These are phyloP conservation scores for Rhodotorula diobovata DNA, from an alignment of 768 basidiomycete species.

Conservation along the genomic window DNA sequence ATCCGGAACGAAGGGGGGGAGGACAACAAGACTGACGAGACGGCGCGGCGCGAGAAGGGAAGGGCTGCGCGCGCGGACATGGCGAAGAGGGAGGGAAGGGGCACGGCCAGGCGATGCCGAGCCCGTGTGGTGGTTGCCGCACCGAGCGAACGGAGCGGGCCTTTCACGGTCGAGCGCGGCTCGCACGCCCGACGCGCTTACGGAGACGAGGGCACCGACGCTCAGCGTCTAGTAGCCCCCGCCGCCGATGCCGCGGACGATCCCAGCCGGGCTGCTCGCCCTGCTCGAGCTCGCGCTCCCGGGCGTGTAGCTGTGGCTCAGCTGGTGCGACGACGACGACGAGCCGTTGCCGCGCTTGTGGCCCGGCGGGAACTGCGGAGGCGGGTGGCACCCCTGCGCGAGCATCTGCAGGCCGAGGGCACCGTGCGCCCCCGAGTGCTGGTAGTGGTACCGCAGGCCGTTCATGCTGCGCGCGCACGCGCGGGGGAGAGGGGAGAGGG, in stretches of 20 bases:
- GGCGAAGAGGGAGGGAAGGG: background rate
- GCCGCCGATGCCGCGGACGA: background rate
- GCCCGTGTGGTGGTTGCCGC: too few species aligned
- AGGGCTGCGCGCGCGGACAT: too few species aligned
- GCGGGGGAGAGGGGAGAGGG: too few species aligned
- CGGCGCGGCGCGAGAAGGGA: too few species aligned
- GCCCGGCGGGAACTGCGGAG: slow-evolving; percentile 38
- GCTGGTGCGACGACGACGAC: slow-evolving; percentile 8
- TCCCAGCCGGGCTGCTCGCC: slow-evolving; percentile 9
- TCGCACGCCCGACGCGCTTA: too few species aligned
- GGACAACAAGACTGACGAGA: background rate
- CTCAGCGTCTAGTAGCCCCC: background rate
- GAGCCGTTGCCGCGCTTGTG: slow-evolving; percentile 25
- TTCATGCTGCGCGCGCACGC: slow-evolving; percentile 60
- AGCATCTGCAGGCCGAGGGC: slow-evolving; percentile 78
- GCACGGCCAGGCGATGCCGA: too few species aligned
- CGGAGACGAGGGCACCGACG: background rate
- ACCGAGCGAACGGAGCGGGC: background rate
- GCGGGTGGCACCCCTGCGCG: slow-evolving; percentile 37
- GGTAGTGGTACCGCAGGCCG: slow-evolving; percentile 90
- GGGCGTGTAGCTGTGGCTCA: slow-evolving; percentile 17
- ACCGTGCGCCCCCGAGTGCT: slow-evolving; percentile 93
- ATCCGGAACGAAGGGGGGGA: background rate
- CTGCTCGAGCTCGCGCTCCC: slow-evolving; percentile 3
- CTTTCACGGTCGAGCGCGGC: too few species aligned